Conservation (phyloP, 2,329 filamentous ascomycete genomes). For the Karstenula rhodostoma region DNA sequence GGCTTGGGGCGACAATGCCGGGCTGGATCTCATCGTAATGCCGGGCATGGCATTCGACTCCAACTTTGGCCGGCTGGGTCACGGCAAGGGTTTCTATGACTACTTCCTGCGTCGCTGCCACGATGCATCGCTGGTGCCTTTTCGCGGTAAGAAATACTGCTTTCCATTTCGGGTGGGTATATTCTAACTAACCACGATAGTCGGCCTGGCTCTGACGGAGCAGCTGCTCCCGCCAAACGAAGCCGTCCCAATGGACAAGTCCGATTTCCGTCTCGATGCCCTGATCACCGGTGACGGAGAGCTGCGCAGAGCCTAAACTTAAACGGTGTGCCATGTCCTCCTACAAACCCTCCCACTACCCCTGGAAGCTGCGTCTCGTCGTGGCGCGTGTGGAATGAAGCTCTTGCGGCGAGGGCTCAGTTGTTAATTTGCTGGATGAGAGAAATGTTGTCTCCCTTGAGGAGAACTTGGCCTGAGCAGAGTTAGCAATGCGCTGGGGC, state of each 20-base stretch:
- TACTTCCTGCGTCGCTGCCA: conserved; percentile 83
- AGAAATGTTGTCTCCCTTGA: conserved; percentile 89
- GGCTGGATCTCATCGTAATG: conserved; percentile 86
- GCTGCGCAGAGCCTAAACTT: conserved; percentile 41
- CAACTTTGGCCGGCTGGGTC: conserved; percentile 78
- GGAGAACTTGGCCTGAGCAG: conserved; percentile 76
- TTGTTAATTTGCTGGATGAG: conserved; percentile 66
- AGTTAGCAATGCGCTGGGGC: conserved; percentile 18
- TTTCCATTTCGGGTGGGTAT: conserved; percentile 34
- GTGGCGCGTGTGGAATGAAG: neutral
- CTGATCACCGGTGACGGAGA: conserved; percentile 76
- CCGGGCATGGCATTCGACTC: conserved; percentile 92
- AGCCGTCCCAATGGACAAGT: conserved; percentile 75
- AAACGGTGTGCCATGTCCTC: conserved; percentile 13
- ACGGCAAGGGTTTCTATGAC: conserved; percentile 98
- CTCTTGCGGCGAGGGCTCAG: conserved; percentile 18
- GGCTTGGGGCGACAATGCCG: conserved; percentile 37
- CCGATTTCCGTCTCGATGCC: conserved; percentile 83
- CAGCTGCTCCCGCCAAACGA: conserved; percentile 75
- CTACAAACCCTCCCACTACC: neutral
- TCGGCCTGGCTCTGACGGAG: conserved; percentile 85
- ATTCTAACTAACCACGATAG: conserved; percentile 55
- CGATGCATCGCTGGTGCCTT: conserved; percentile 60
- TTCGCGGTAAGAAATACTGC: conserved; percentile 63
- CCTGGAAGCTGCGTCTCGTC: conserved; percentile 6